These are phyloP conservation scores for Bipolaris gigantea DNA, from an alignment of 2,329 filamentous ascomycete genomes.

Conservation along the genomic window DNA sequence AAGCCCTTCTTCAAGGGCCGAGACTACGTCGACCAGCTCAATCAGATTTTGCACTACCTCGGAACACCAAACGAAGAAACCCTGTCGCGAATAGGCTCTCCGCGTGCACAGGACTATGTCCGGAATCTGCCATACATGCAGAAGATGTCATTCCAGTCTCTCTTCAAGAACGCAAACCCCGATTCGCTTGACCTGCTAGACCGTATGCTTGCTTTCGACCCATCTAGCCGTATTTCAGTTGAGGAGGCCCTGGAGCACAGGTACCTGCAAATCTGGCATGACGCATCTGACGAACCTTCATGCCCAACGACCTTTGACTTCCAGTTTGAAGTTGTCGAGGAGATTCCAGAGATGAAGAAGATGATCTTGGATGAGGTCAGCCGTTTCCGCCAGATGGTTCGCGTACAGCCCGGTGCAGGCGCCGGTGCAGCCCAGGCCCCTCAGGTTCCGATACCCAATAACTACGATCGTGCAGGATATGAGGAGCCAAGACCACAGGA, in stretches of 20 bases:
- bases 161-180: constrained; percentile 94
- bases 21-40: constrained; percentile 98
- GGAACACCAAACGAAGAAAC: constrained; percentile 97
- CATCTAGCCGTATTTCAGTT: constrained; percentile 87
- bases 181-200: constrained; percentile 94
- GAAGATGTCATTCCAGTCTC: constrained; percentile 82
- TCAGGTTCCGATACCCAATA: constrained; percentile 65
- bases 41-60: constrained; percentile 97
- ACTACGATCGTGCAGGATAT: constrained; percentile 59
- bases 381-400: constrained; percentile 71
- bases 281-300: constrained; percentile 90
- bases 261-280: constrained; percentile 98
- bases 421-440: constrained; percentile 45
- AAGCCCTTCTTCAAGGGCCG: constrained; percentile 99
- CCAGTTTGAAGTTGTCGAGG: constrained; percentile 96
- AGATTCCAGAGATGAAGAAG: constrained; percentile 90
- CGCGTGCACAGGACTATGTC: constrained; percentile 96
- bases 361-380: constrained; percentile 97
- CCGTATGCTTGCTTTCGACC: constrained; percentile 97
- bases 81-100: constrained; percentile 87
- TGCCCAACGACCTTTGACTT: constrained; percentile 97
- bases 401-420: constrained; percentile 43
- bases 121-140: constrained; percentile 94
- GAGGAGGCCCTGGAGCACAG: constrained; percentile 95
- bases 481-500: constrained; percentile 67